Evolutionary conservation across 2,329 filamentous ascomycete genomes (phyloP), one percentile per base, ranked within the genome.

Genomic region (Fusarium burgessii): DNA sequence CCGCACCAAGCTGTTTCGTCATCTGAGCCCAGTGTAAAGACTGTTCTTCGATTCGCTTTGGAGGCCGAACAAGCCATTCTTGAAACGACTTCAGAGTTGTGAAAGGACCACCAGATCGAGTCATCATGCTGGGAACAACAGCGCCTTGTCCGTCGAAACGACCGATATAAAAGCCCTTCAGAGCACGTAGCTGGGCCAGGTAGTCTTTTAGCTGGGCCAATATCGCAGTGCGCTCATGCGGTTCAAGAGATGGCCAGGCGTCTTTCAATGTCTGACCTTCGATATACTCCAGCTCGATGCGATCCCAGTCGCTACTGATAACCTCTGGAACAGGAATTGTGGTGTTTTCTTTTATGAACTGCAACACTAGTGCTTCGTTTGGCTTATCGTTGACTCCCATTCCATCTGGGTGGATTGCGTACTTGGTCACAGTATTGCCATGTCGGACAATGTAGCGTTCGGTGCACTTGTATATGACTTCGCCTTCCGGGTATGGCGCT

Each of bases 301-400:
- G 76, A 54, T 77, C 74, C 71, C 63, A 78, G 3, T 72, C 73
- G 23, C 73, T 76, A 41, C 71, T 70, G 9, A 77, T 58, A n/a
- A 78, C 70, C 11, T 72, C 50, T 0, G 76, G 77, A 0, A 78
- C 75, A 0, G 76, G 75, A 0, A 79, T 78, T 1, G 70, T 71
- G 0, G 76, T 78, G 6, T 77, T 10, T n/a, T 32, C 65, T 7
- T 68, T 67, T 25, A 75, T 50, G 36, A 77, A 75, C 3, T 51
- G 40, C 18, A 77, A 45, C 4, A 58, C 75, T 1, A 23, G 4
- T 1, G 68, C 72, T 33, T 77, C 74, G 32, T 70, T 76, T 1
- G 75, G 74, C 1, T 66, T n/a, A 27, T 68, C 65, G 2, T 56
- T 56, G 1, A 9, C 40, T 15, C 68, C 72, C 58, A 76, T 50